phyloP scores from a whole-genome alignment of 2,329 filamentous ascomycete species.

The Curvularia lunata region DNA sequence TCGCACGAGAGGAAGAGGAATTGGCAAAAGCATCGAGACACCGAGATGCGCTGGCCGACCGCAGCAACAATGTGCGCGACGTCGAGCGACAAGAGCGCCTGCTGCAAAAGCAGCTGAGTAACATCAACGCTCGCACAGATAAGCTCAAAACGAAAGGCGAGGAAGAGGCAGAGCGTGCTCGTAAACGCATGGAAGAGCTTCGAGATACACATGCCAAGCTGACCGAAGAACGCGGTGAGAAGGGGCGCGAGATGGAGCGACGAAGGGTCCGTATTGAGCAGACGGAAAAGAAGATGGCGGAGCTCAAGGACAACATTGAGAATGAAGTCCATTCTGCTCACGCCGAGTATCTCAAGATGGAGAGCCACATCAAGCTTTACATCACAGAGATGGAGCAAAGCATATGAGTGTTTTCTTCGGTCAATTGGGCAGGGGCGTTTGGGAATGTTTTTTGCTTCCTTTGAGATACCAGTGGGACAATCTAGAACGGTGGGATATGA shows the following conservation, averaged over 20 bases:
- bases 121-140: slow-evolving; percentile 86
- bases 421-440: slow-evolving; percentile 13
- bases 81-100: slow-evolving; percentile 87
- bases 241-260: slow-evolving; percentile 90
- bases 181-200: slow-evolving; percentile 89
- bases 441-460: neutral
- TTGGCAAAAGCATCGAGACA: slow-evolving; percentile 79
- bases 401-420: slow-evolving; percentile 26
- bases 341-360: slow-evolving; percentile 96
- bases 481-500: slow-evolving; percentile 7
- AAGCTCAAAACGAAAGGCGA: slow-evolving; percentile 80
- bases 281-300: slow-evolving; percentile 99
- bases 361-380: slow-evolving; percentile 95
- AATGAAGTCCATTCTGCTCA: slow-evolving; percentile 88
- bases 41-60: slow-evolving; percentile 83
- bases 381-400: slow-evolving; percentile 99
- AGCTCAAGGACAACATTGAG: slow-evolving; percentile 97
- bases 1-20: slow-evolving; percentile 91
- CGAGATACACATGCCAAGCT: slow-evolving; percentile 78
- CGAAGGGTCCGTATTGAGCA: slow-evolving; percentile 93
- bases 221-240: slow-evolving; percentile 83
- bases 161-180: slow-evolving; percentile 80
- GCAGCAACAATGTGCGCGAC: slow-evolving; percentile 87
- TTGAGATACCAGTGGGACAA: slow-evolving; percentile 8
- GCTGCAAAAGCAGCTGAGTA: slow-evolving; percentile 80